phyloP scores from a whole-genome alignment of 148 eudicot species.

The Fallopia convolvulus region DNA sequence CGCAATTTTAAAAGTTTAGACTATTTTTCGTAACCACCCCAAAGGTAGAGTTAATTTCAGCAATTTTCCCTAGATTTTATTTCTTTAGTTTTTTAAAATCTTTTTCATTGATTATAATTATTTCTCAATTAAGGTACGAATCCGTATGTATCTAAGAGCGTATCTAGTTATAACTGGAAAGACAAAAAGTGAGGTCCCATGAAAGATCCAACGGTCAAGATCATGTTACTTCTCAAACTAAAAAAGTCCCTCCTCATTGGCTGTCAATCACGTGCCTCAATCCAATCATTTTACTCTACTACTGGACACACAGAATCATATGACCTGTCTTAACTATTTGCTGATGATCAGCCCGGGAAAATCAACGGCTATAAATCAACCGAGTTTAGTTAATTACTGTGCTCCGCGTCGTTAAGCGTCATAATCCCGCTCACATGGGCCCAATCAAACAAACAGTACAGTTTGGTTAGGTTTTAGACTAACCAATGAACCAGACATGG shows the following conservation, averaged over 20 bases:
- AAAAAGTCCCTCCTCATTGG: background rate
- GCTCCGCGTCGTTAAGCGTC: background rate
- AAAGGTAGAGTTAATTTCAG: too few relatives aligned
- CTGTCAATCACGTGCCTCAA: conserved; percentile 5
- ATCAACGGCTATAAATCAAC: background rate
- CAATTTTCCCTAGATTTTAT: too few relatives aligned
- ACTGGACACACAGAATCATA: background rate
- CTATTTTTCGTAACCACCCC: too few relatives aligned
- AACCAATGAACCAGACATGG: background rate
- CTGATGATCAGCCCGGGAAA: background rate
- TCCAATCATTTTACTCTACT: background rate
- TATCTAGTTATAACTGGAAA: background rate
- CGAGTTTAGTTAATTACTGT: background rate
- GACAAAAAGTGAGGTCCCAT: background rate
- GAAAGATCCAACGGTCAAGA: background rate
- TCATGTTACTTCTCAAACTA: background rate
- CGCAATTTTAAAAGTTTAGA: too few relatives aligned
- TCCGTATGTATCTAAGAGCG: background rate
- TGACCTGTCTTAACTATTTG: background rate
- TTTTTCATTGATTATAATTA: too few relatives aligned
- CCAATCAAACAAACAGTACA: background rate
- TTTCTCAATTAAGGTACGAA: background rate
- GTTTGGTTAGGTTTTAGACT: background rate
- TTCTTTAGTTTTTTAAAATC: too few relatives aligned
- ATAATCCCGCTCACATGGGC: background rate